Base-by-base conservation (phyloP, 495 filamentous ascomycete species). In the Penicillium antarcticum region DNA sequence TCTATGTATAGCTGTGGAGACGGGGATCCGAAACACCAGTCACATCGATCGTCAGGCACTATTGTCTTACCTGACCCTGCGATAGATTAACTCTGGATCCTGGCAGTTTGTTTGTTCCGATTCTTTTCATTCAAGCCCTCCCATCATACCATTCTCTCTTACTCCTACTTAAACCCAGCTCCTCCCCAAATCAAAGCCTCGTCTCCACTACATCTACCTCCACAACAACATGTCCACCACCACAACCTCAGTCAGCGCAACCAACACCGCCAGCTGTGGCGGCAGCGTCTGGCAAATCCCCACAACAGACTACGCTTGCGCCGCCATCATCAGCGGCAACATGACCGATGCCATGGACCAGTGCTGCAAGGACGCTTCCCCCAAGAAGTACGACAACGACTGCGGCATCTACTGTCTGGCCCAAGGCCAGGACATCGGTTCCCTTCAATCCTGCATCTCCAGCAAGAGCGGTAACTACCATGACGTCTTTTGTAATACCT, bases 341-440 rank as follows among this genome's bases (percentile, higher is more conserved):
- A 60, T 70, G 60, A 60, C 71, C 39, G 51, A 63, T 29, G 64
- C 71, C 38, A 68, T 80, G 62, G 42, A 62, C 33, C 55, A 62
- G 13, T 80, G 78, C 72, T 80, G 78, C 62, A 61, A 61, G 19
- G 33, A 60, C 14, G 70, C 75, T 18, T 53, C 59, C n/a, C 64
- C 76, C 26, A 44, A 64, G 12, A 66, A 68, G 14, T 78, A 76
- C 67, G 62, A 72, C 41, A 57, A 70, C 64, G 68, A 66, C 56
- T 80, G 78, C 65, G 71, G 67, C 19, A 56, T 75, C 41, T 80
- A 79, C 70, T 80, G 78, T 52, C 72, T 76, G 10, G 76, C 76
- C 3, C 64, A 68, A 36, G 73, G 60, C 11, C 76, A 80, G 46
- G 65, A 50, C 24, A 58, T 75, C 51, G 35, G 44, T 8, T 45